A percentile compares a stretch with the other conserved stretches of the same genome.
phyloP scores from a whole-genome alignment of 2,329 filamentous ascomycete genomes.

The Penicillium polonicum region DNA sequence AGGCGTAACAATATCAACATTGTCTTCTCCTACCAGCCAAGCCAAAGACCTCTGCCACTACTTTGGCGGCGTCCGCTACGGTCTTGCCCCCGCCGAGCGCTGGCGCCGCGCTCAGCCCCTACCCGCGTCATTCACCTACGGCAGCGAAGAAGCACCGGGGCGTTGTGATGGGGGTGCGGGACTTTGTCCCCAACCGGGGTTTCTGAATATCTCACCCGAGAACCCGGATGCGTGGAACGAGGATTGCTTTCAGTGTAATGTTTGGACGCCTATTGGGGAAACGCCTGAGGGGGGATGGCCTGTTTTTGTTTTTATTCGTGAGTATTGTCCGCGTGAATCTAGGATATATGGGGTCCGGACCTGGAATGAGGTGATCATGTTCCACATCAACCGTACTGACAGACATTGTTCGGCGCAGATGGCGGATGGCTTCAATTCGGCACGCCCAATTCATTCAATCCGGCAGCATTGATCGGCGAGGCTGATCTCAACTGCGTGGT shows the following conservation, averaged over 20 bases:
- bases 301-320: constrained; percentile 58
- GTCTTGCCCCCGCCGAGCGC: constrained; percentile 51
- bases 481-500: constrained; percentile 52
- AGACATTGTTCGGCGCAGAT: constrained; percentile 35
- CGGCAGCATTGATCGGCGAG: constrained; percentile 50
- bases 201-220: constrained; percentile 25
- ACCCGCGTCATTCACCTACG: constrained; percentile 52
- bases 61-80: constrained; percentile 58
- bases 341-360: too few relatives aligned
- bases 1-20: constrained; percentile 47
- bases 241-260: constrained; percentile 57
- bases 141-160: constrained; percentile 49
- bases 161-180: constrained; percentile 40
- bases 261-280: constrained; percentile 54
- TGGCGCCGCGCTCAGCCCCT: constrained; percentile 52
- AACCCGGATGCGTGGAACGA: constrained; percentile 45
- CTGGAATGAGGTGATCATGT: neutral
- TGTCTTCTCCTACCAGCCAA: constrained; percentile 25
- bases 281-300: constrained; percentile 52
- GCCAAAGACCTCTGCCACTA: constrained; percentile 47
- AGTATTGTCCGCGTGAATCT: constrained; percentile 14
- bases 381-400: neutral
- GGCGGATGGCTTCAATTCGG: constrained; percentile 60
- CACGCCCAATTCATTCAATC: constrained; percentile 48
- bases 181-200: constrained; percentile 53